Percentiles rank a stretch among this genome's conserved stretches.
Conservation (phyloP, 2,329 filamentous ascomycete species). For the Microcyclosporella mali region DNA sequence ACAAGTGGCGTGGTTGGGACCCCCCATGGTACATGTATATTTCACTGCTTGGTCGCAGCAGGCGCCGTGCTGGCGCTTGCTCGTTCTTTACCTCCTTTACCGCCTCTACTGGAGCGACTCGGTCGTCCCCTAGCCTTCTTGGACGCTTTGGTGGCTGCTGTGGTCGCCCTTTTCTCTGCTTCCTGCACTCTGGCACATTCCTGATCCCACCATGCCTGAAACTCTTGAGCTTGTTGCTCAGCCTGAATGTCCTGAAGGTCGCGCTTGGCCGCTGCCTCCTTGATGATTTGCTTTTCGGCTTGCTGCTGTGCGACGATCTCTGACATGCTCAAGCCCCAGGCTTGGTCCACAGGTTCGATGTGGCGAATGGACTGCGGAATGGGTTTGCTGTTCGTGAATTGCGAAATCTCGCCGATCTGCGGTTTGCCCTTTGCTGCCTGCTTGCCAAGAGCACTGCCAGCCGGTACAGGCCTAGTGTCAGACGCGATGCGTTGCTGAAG, state of each 20-base stretch:
- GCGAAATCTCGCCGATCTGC: slow-evolving; percentile 8
- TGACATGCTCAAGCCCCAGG: slow-evolving; percentile 66
- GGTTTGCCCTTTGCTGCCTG: slow-evolving; percentile 1
- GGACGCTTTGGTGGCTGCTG: slow-evolving; percentile 12
- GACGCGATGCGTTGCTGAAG: slow-evolving; percentile 21
- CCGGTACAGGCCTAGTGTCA: slow-evolving; percentile 5
- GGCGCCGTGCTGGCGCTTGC: not conserved
- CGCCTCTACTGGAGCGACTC: slow-evolving; percentile 10
- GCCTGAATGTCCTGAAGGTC: slow-evolving; percentile 92
- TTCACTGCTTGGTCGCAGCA: not conserved
- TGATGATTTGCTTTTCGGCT: slow-evolving; percentile 73
- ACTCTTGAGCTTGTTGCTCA: slow-evolving; percentile 80
- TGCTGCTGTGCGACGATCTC: slow-evolving; percentile 87
- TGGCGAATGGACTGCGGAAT: slow-evolving; percentile 44
- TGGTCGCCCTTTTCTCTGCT: slow-evolving; percentile 21
- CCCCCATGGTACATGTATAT: no score
- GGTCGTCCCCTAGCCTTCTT: slow-evolving; percentile 19
- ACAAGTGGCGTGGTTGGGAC: no score
- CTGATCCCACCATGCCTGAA: slow-evolving; percentile 77
- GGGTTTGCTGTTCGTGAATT: slow-evolving; percentile 32
- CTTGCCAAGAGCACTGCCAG: not conserved
- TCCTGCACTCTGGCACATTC: slow-evolving; percentile 63
- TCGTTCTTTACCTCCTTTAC: slow-evolving; percentile 8
- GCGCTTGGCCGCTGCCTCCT: slow-evolving; percentile 78
- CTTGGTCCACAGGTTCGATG: slow-evolving; percentile 56